Conservation (phyloP, 2,329 filamentous ascomycete species). For the Thelonectria olida region DNA sequence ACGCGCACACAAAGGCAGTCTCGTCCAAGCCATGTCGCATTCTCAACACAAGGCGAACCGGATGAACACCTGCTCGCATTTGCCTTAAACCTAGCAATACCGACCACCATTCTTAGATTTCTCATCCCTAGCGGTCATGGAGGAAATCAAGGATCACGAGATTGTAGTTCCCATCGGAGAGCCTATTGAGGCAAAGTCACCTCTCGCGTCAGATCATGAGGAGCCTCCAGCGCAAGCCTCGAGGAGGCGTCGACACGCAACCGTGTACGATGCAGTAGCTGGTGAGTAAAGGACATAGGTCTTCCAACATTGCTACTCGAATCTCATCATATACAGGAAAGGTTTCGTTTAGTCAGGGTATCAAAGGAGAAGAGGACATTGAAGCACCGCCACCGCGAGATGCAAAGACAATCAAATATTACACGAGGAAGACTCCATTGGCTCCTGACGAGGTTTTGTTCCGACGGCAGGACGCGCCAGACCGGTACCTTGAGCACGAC, state of each 20-base stretch:
- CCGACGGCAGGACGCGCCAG: slow-evolving; percentile 69
- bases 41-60: slow-evolving; percentile 6
- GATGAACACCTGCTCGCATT: slow-evolving; percentile 17
- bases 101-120: neutral
- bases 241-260: slow-evolving; percentile 53
- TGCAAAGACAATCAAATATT: slow-evolving; percentile 34
- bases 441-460: slow-evolving; percentile 79
- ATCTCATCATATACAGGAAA: slow-evolving; percentile 44
- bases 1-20: neutral
- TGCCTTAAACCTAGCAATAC: slow-evolving; percentile 11
- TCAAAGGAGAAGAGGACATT: slow-evolving; percentile 28
- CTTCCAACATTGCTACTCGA: slow-evolving; percentile 18
- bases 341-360: slow-evolving; percentile 38
- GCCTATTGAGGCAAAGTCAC: slow-evolving; percentile 15
- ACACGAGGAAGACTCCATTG: slow-evolving; percentile 48
- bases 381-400: slow-evolving; percentile 22
- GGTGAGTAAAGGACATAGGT: slow-evolving; percentile 55
- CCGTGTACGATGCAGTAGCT: slow-evolving; percentile 78
- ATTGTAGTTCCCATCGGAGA: slow-evolving; percentile 19
- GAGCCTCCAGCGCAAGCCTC: slow-evolving; percentile 20
- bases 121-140: slow-evolving; percentile 19
- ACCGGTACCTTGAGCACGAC: slow-evolving; percentile 75
- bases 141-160: slow-evolving; percentile 10
- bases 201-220: slow-evolving; percentile 19
- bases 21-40: slow-evolving; percentile 25